Base-by-base conservation (phyloP, 2,329 filamentous ascomycete genomes). In the Ophiostoma sp. region DNA sequence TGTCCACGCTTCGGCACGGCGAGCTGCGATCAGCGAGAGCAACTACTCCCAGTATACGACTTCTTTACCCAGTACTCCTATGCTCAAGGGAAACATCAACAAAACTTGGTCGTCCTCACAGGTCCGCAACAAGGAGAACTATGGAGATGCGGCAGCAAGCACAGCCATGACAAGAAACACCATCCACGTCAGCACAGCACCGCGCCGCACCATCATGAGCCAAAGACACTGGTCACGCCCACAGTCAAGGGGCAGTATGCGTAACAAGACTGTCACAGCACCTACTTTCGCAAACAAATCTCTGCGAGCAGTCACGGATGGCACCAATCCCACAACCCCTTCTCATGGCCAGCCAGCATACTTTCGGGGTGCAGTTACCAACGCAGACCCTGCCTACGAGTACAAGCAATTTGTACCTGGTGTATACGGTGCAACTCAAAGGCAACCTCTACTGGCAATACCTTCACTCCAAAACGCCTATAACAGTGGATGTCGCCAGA, bases 91-190 rank as follows among this genome's bases (percentile, higher is more conserved):
- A 31, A 63, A 69, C 17, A 70, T 69, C 72, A 74, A 72, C 74
- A 75, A 74, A 25, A 73, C 73, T 0, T 74, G 74, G 74, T 72
- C 73, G 1, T 57, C 70, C 5, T 22, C 66, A 3, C 31, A 68
- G 36, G 33, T 48, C 19, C 63, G 71, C 3, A 74, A 73, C 50
- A 75, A 75, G 45, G 75, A 76, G 36, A 76, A 75, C n/a, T 9
- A 72, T 7, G 22, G 31, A 8, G 63, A 19, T n/a, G 17, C 31
- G 19, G 12, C 42, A 52, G 59, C 74, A 17, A 52, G 19, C 3
- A 33, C 33, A 25, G 48, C 6, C 12, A 19, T 7, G 33, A 42
- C 25, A 52, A 39, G 71, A 25, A 73, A 63, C 61, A 73, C 71
- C 5, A 69, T 59, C n/a, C 70, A 72, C 15, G 36, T 22, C 66